Evolutionary conservation across 1,139 yeast species (phyloP), one percentile per base, ranked within the genome.

Genomic region (Lodderomyces margitis): DNA sequence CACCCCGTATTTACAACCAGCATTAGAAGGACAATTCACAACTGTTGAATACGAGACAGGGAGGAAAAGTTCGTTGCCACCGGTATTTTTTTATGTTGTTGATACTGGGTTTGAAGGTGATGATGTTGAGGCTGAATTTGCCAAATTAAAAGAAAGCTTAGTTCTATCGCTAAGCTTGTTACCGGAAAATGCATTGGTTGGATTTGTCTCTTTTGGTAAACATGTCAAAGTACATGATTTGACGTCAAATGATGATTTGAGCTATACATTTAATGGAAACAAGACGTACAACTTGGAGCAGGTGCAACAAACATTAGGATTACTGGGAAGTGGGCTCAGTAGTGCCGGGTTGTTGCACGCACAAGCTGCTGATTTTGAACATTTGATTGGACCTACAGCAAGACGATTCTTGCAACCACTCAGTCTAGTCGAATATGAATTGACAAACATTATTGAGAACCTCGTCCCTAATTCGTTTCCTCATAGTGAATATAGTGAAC

Each of bases 11-110:
- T 45, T 59, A 11, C 75, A 75, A 1, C 58, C 60, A 3, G 68
- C 69, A 33, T 51, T 68, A 16, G 55, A 58, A 25, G 75, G 78
- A 0, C 65, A 62, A 25, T 62, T 66, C 32, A 58, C 81, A 6
- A 79, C 89, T 1, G 69, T 83, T 15, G 92, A 85, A 56, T 85
- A 83, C 54, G 55, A 70, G 8, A 66, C 84, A 17, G 76, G 79
- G 1, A 67, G 75, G 34, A 44, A 40, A 31, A 66, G 70, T 20
- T 58, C 61, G 12, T 58, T 68, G 21, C 79, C 81, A 0, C 77
- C 76, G 2, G 70, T 83, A 5, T 83, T 80, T 55, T 54, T 83
- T 27, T 82, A 72, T 51, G 80, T 83, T n/a, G 79, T 85, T 21
- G 94, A 85, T 59, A 72, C 84, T 0, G 79, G 87, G 50, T 65